Conservation (phyloP, 2,329 filamentous ascomycete species). For the Lachnellula arida region DNA sequence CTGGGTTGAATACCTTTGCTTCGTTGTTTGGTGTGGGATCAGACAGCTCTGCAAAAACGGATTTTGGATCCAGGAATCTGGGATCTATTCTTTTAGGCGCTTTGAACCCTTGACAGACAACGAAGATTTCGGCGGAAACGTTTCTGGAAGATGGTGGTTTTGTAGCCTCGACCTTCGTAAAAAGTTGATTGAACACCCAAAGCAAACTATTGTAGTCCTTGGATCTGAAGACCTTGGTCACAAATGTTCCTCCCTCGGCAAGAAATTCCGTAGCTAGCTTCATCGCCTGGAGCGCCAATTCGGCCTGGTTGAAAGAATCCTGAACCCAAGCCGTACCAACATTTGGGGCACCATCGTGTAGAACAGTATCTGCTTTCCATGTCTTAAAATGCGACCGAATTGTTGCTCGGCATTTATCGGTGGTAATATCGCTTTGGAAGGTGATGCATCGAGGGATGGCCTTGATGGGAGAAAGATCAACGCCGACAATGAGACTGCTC, state of each 20-base stretch:
- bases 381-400: conserved; percentile 88
- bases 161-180: conserved; percentile 91
- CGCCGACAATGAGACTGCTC: conserved; percentile 85
- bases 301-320: conserved; percentile 96
- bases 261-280: conserved; percentile 94
- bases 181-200: conserved; percentile 97
- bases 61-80: conserved; percentile 81
- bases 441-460: conserved; percentile 89
- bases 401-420: conserved; percentile 88
- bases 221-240: conserved; percentile 95
- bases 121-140: conserved; percentile 97
- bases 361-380: conserved; percentile 91
- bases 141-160: conserved; percentile 95
- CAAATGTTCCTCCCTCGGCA: conserved; percentile 82
- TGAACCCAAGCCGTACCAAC: conserved; percentile 98
- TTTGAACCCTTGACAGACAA: conserved; percentile 93
- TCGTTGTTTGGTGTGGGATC: conserved; percentile 89
- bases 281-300: conserved; percentile 83
- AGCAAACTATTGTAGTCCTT: conserved; percentile 95
- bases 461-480: conserved; percentile 94
- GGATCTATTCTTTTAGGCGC: conserved; percentile 91
- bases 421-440: conserved; percentile 97
- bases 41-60: conserved; percentile 89
- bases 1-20: conserved; percentile 96
- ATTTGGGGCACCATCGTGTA: conserved; percentile 96